Evolutionary conservation across 192 early-diverging fungal genomes (phyloP).

Genomic region (Coemansia sp.): DNA sequence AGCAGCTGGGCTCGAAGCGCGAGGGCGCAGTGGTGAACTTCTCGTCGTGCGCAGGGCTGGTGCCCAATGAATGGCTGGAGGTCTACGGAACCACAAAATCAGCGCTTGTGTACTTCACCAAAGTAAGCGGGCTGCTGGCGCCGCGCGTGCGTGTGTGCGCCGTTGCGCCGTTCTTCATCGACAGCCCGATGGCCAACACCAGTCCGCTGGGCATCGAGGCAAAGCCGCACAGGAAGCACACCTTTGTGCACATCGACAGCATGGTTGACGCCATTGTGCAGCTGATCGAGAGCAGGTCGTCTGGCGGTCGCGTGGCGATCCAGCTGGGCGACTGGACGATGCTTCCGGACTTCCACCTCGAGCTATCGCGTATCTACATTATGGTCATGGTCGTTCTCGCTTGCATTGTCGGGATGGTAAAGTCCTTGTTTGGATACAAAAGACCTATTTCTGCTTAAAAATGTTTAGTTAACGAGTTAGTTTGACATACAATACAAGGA

Average conservation of each 20-base stretch:
- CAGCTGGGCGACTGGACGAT: slow-evolving; percentile 3
- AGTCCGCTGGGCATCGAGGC: neutral
- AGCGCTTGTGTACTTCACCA: slow-evolving; percentile 26
- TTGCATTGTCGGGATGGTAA: neutral
- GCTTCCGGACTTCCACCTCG: neutral
- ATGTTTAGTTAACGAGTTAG: slow-evolving; percentile 46
- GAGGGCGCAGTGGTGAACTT: slow-evolving; percentile 26
- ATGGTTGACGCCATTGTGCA: slow-evolving; percentile 24
- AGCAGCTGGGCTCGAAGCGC: slow-evolving; percentile 2
- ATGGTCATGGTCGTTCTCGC: neutral
- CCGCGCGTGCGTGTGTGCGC: slow-evolving; percentile 28
- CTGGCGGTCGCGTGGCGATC: neutral
- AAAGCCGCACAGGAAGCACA: neutral
- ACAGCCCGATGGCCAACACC: slow-evolving; percentile 21
- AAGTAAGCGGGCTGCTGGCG: slow-evolving; percentile 13
- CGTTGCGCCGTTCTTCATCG: slow-evolving; percentile 34
- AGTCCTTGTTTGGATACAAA: neutral
- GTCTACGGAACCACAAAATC: slow-evolving; percentile 34
- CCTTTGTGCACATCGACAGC: neutral
- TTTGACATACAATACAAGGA: slow-evolving; percentile 83
- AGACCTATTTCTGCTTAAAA: neutral
- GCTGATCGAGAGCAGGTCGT: neutral
- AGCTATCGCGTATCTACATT: neutral
- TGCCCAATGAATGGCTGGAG: slow-evolving; percentile 12
- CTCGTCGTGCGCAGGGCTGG: slow-evolving; percentile 20